A percentile compares a stretch with the other conserved stretches of the same genome.
Conservation (phyloP, 2,329 filamentous ascomycete genomes). For the Stenocarpella maydis region DNA sequence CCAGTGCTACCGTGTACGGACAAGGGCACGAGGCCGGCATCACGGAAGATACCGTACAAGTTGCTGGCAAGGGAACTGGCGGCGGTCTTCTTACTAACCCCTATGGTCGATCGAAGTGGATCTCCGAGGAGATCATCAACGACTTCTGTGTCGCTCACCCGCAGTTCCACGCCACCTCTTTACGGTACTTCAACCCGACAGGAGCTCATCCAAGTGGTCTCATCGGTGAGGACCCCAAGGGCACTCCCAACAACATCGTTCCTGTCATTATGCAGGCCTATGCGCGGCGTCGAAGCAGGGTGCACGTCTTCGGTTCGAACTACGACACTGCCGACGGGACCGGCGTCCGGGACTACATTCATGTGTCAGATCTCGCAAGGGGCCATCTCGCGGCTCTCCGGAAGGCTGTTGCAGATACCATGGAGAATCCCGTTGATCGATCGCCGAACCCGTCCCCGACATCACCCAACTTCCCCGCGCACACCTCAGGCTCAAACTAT, state of each 20-base stretch:
- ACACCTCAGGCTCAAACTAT: constrained; percentile 12
- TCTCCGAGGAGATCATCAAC: constrained; percentile 35
- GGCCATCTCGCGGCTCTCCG: constrained; percentile 32
- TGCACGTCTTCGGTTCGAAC: constrained; percentile 33
- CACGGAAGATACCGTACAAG: constrained; percentile 28
- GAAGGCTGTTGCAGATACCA: constrained; percentile 26
- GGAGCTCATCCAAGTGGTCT: constrained; percentile 31
- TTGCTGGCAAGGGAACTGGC: constrained; percentile 29
- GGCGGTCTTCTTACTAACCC: constrained; percentile 33
- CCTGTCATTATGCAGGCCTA: constrained; percentile 34
- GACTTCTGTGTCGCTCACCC: constrained; percentile 30
- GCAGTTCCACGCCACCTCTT: constrained; percentile 27
- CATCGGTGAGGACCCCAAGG: constrained; percentile 33
- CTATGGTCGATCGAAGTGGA: constrained; percentile 33
- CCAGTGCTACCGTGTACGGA: constrained; percentile 32
- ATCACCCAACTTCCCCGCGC: background rate
- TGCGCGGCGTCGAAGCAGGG: constrained; percentile 29
- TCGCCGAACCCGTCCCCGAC: background rate
- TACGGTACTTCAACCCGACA: constrained; percentile 34
- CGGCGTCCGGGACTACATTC: constrained; percentile 32
- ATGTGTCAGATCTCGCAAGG: constrained; percentile 32
- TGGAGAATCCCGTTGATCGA: background rate
- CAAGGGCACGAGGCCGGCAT: constrained; percentile 29
- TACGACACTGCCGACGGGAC: constrained; percentile 33
- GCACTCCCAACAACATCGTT: constrained; percentile 33